Evolutionary conservation across 371 early-diverging fungal species (phyloP).

Genomic region (Entomophthora muscae): DNA sequence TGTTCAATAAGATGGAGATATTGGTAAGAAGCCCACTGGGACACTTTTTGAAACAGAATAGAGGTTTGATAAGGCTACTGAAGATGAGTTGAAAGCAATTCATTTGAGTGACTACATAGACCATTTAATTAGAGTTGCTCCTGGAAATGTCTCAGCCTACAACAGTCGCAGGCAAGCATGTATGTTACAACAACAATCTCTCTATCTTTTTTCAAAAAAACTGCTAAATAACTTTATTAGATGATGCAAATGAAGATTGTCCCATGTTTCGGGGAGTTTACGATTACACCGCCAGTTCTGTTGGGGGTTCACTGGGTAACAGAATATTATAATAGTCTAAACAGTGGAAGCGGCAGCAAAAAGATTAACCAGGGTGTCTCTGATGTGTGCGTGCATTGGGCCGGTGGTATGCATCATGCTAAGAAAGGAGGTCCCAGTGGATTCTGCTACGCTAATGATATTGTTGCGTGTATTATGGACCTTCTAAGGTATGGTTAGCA

Average conservation of each 20-base stretch:
- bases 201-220: slow-evolving; percentile 14
- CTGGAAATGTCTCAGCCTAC: slow-evolving; percentile 70
- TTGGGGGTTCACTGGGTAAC: slow-evolving; percentile 85
- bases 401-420: slow-evolving; percentile 98
- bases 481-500: slow-evolving; percentile 44
- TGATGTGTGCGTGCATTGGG: slow-evolving; percentile 97
- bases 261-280: slow-evolving; percentile 93
- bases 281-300: slow-evolving; percentile 83
- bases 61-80: slow-evolving; percentile 72
- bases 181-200: slow-evolving; percentile 1
- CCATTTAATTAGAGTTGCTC: slow-evolving; percentile 83
- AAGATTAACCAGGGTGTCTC: slow-evolving; percentile 74
- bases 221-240: slow-evolving; percentile 17
- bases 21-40: slow-evolving; percentile 23
- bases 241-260: slow-evolving; percentile 91
- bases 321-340: neutral
- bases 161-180: slow-evolving; percentile 64
- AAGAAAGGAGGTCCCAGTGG: slow-evolving; percentile 92
- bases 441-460: slow-evolving; percentile 99
- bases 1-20: slow-evolving; percentile 87
- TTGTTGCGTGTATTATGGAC: slow-evolving; percentile 91
- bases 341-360: slow-evolving; percentile 55
- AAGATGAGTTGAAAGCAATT: slow-evolving; percentile 90
- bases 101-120: slow-evolving; percentile 99
- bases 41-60: slow-evolving; percentile 11